Base-by-base conservation (phyloP, 2,329 filamentous ascomycete species). In the Coniochaeta hoffmannii region DNA sequence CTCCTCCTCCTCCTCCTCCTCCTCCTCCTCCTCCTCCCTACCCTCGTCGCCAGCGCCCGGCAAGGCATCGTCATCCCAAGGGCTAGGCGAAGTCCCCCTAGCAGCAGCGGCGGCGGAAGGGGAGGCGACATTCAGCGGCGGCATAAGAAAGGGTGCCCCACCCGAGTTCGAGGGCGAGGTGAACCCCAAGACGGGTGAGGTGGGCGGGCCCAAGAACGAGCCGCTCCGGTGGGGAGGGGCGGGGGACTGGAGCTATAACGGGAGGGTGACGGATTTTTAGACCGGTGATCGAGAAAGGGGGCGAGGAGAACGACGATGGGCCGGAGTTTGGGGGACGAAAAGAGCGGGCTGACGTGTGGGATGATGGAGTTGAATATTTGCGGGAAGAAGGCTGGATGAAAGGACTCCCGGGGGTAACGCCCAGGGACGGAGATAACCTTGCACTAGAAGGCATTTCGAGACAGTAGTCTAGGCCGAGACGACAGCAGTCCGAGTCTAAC, bases 181-280 rank as follows among this genome's bases (percentile, higher is more conserved):
- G 55, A 97, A 99, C 70, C 94, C 94, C 2, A 88, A 87, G 77
- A 99, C 94, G 1, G 94, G 94, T 24, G 94, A 99, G 78, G 84
- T 97, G 11, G 94, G 94, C 6, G 94, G 94, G 1, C 94, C 94
- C 6, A 99, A 97, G 84, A 97, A 96, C 67, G 93, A 99, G 73
- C 94, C 94, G 53, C 67, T 97, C 68, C 76, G 92, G 64, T 97
- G 93, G 93, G 91, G 91, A 0, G 76, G 79, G 17, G 68, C 65
- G 0, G 86, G 89, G 1, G 83, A 87, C 64, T 99, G 92, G 88
- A 97, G 90, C 69, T 99, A 89, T 71, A 97, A 97, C 71, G 94
- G 94, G 50, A 78, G 93, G 60, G 92, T 95, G 55, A 97, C 93
- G 24, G 94, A 99, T 72, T 99, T 99, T 52, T 68, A n/a, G 53